Evolutionary conservation across 106 monocot species (phyloP).

Genomic region (Dendrobium catenatum): DNA sequence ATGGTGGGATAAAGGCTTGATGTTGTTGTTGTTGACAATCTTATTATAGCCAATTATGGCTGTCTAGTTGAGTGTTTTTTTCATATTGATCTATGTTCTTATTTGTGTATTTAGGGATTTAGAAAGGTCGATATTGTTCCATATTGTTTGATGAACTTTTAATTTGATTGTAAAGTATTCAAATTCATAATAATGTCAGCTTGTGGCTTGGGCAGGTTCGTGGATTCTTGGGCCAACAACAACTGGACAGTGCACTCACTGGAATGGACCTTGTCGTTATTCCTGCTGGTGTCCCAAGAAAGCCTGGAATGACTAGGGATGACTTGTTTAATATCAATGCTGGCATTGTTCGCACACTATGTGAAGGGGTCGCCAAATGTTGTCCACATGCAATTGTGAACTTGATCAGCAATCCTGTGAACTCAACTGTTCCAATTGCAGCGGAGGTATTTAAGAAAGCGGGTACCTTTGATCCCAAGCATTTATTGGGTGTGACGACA

Average conservation of each 20-base stretch:
- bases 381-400: conserved; percentile 85
- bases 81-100: background rate
- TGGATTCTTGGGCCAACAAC: conserved; percentile 81
- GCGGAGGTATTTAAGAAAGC: conserved; percentile 98
- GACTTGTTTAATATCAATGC: conserved; percentile 97
- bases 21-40: background rate
- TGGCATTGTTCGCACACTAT: conserved; percentile 78
- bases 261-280: conserved; percentile 98
- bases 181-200: background rate
- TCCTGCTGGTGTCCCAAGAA: conserved; percentile 91
- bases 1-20: too few species aligned
- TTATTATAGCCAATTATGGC: background rate
- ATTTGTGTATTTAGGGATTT: background rate
- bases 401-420: conserved; percentile 97
- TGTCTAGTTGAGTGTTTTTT: background rate
- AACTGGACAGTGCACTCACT: conserved; percentile 74
- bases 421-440: conserved; percentile 92
- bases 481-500: conserved; percentile 83
- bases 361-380: conserved; percentile 74
- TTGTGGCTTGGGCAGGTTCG: conserved; percentile 43
- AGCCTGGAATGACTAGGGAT: conserved; percentile 98
- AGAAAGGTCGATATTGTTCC: background rate
- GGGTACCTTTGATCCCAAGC: conserved; percentile 86
- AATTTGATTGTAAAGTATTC: background rate
- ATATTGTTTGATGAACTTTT: background rate